Evolutionary conservation across 805 yeast species (phyloP), one percentile per base, ranked within the genome.

Genomic region (Suhomyces emberorum): DNA sequence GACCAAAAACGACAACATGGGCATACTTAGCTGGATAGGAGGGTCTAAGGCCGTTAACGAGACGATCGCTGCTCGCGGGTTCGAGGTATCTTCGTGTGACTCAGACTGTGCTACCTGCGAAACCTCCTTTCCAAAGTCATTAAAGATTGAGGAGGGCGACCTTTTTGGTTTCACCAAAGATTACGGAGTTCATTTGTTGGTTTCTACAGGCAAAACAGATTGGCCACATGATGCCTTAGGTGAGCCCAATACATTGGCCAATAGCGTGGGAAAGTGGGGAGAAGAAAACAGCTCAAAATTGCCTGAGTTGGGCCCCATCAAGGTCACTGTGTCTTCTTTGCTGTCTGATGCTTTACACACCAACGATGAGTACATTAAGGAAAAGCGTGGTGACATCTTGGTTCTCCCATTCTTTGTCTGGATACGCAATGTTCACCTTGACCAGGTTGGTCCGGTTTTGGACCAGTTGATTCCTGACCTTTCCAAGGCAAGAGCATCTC

Each of bases 151-250:
- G 9, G 62, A 54, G 18, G 65, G 53, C 15, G 66, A 60, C 33
- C 37, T 67, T 49, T 52, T 88, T 19, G 81, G 83, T 40, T 70
- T 89, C 4, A 79, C 95, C 0, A 74, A 72, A 43, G 79, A 84
- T 1, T 79, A 78, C 29, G 81, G 79, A 3, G 53, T 83, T 16
- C 97, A 89, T 47, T 64, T 88, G 15, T 61, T 91, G 22, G 80
- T 89, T 0, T 83, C 96, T 2, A 88, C 97, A 0, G 95, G 93
- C 8, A 79, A 80, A 47, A 55, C 75, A 0, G 95, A 91, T 59
- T 91, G 98, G 98, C 65, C 62, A 11, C 91, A 77, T 43, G 84
- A 84, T 51, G 86, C 95, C 2, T 67, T 69, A 7, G 75, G 71
- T 20, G 52, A 36, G 10, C 35, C 52, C 16, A 60, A 65, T 3